phyloP scores from a whole-genome alignment of 306 rosid species.

The Sicyos edulis region DNA sequence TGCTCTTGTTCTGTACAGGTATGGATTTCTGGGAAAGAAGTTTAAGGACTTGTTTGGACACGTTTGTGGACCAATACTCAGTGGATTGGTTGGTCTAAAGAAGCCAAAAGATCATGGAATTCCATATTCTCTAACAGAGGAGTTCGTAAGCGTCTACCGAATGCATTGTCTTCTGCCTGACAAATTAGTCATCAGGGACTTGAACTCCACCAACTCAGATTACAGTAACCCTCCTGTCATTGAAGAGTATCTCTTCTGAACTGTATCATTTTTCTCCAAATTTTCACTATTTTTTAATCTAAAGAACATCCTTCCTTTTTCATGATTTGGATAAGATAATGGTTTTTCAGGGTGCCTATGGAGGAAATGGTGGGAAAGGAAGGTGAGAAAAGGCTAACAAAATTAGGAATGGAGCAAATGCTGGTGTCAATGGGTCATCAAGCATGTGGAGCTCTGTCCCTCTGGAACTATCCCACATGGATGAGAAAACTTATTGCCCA shows the following conservation, averaged over 20 bases:
- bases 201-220: conserved; percentile 25
- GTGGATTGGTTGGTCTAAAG: conserved; percentile 64
- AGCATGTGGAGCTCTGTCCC: conserved; percentile 47
- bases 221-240: conserved; percentile 43
- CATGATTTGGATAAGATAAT: neutral
- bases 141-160: conserved; percentile 66
- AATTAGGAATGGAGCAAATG: conserved; percentile 55
- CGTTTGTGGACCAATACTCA: conserved; percentile 45
- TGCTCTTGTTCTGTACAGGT: conserved; percentile 30
- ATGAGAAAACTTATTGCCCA: conserved; percentile 60
- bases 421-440: conserved; percentile 73
- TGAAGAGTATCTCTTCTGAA: conserved; percentile 35
- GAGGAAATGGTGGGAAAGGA: conserved; percentile 47
- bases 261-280: neutral
- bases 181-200: conserved; percentile 41
- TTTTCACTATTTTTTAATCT: neutral
- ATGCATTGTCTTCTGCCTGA: conserved; percentile 73
- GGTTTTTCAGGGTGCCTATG: conserved; percentile 52
- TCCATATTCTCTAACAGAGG: conserved; percentile 72
- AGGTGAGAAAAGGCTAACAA: conserved; percentile 51
- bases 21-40: conserved; percentile 69
- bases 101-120: conserved; percentile 70
- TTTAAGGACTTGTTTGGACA: conserved; percentile 61
- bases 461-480: conserved; percentile 75
- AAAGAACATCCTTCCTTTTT: neutral